Conservation (phyloP, 2,329 filamentous ascomycete genomes). For the Laburnicola sp. region DNA sequence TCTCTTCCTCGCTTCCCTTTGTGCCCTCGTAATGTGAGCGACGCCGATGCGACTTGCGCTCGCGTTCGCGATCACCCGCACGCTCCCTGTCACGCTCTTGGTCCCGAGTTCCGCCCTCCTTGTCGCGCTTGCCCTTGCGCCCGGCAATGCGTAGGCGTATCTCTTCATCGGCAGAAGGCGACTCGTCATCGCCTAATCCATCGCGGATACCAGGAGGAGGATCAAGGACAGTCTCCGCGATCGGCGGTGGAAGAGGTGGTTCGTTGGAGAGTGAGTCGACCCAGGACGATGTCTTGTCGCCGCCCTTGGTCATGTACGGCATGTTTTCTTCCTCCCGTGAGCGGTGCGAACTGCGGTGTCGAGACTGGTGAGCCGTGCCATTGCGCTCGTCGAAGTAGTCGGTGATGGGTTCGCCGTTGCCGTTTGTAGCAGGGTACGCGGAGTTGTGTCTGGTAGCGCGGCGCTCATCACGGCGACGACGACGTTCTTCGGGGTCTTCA, state of each 20-base stretch:
- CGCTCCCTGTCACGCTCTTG: conserved; percentile 29
- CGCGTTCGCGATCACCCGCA: conserved; percentile 28
- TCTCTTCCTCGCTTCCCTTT: conserved; percentile 24
- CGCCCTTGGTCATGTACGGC: conserved; percentile 43
- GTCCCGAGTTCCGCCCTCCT: conserved; percentile 1
- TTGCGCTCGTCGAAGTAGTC: conserved; percentile 54
- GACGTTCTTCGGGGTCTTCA: conserved; percentile 43
- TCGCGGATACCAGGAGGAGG: conserved; percentile 31
- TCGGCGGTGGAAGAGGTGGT: conserved; percentile 51
- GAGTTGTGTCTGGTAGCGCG: conserved; percentile 44
- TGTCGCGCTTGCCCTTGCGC: conserved; percentile 36
- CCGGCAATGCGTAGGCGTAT: conserved; percentile 41
- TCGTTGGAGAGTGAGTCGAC: conserved; percentile 52
- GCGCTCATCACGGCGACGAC: conserved; percentile 50
- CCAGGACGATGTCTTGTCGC: conserved; percentile 56
- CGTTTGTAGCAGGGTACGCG: conserved; percentile 39
- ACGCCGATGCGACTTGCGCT: conserved; percentile 33
- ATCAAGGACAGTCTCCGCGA: conserved; percentile 53
- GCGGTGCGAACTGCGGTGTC: conserved; percentile 34
- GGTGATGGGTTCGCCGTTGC: conserved; percentile 43
- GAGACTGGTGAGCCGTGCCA: conserved; percentile 25
- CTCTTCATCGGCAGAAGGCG: conserved; percentile 45
- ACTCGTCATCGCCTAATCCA: conserved; percentile 37
- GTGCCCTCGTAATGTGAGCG: conserved; percentile 30
- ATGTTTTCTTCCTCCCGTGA: conserved; percentile 32